Evolutionary conservation across 2,329 filamentous ascomycete species (phyloP).

Genomic region (Alternaria gansuensis): DNA sequence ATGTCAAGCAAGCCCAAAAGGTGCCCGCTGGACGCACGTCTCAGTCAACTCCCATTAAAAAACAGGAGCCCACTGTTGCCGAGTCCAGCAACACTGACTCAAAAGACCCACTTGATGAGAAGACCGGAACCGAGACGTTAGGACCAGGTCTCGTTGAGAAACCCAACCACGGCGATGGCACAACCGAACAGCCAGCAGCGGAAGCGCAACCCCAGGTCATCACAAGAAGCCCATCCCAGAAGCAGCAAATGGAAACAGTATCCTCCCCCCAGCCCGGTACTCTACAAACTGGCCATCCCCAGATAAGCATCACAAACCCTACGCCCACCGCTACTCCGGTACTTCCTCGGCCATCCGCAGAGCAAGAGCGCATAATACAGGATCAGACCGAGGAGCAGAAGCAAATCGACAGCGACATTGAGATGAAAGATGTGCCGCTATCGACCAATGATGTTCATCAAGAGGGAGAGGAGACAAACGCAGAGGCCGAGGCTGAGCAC

Average conservation of each 20-base stretch:
- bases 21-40: slow-evolving; percentile 53
- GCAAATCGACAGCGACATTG: slow-evolving; percentile 63
- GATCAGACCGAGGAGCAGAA: slow-evolving; percentile 61
- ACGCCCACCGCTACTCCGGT: slow-evolving; percentile 55
- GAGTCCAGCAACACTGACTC: slow-evolving; percentile 58
- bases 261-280: slow-evolving; percentile 46
- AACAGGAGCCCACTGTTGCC: slow-evolving; percentile 50
- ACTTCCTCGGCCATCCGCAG: slow-evolving; percentile 47
- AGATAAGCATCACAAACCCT: slow-evolving; percentile 57
- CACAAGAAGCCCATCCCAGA: slow-evolving; percentile 47
- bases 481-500: slow-evolving; percentile 40
- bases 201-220: slow-evolving; percentile 40
- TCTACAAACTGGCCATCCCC: slow-evolving; percentile 48
- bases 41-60: slow-evolving; percentile 60
- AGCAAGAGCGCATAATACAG: slow-evolving; percentile 57
- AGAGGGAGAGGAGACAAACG: slow-evolving; percentile 39
- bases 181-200: slow-evolving; percentile 33
- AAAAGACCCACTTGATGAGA: slow-evolving; percentile 58
- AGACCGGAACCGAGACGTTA: slow-evolving; percentile 44
- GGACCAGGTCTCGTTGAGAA: slow-evolving; percentile 37
- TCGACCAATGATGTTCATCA: slow-evolving; percentile 61
- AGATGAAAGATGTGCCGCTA: slow-evolving; percentile 70
- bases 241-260: slow-evolving; percentile 42
- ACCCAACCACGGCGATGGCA: slow-evolving; percentile 33
- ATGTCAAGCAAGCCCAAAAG: slow-evolving; percentile 54